These are phyloP conservation scores for Diaporthe helianthi DNA, from an alignment of 2,329 filamentous ascomycete species.

Conservation along the genomic window DNA sequence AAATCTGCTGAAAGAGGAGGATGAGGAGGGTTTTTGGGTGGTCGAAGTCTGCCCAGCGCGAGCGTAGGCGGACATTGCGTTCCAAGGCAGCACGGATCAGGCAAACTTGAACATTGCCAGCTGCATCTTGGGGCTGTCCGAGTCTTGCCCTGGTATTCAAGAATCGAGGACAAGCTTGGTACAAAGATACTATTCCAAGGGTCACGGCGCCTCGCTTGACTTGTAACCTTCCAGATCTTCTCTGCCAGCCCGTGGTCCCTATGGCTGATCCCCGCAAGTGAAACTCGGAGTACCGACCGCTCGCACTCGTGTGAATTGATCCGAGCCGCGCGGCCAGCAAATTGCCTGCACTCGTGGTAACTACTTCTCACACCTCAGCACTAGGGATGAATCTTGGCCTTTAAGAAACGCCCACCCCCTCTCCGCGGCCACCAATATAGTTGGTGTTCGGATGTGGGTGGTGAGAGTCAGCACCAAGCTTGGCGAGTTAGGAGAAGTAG, in stretches of 20 bases:
- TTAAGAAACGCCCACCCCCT: constrained; percentile 70
- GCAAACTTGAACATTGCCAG: no score
- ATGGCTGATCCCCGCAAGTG: no score
- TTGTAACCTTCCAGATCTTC: not conserved
- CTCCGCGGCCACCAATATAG: constrained; percentile 78
- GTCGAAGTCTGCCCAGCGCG: no score
- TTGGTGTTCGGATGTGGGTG: constrained; percentile 76
- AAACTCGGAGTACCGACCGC: not conserved
- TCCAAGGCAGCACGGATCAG: no score
- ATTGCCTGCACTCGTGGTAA: not conserved
- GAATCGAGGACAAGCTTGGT: no score
- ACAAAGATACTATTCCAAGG: not conserved
- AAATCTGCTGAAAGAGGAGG: no score
- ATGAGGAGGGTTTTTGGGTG: no score
- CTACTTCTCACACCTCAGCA: not conserved
- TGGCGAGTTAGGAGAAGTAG: constrained; percentile 69
- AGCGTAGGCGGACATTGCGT: no score
- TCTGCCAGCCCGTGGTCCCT: not conserved
- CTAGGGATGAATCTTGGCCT: constrained; percentile 60
- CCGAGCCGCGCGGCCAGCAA: not conserved
- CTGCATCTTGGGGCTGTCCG: no score
- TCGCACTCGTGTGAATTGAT: not conserved
- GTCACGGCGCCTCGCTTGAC: not conserved
- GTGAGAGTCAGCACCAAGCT: constrained; percentile 74
- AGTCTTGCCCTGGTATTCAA: no score